Evolutionary conservation across 495 filamentous ascomycete genomes (phyloP).

Genomic region (Neurospora sp.): DNA sequence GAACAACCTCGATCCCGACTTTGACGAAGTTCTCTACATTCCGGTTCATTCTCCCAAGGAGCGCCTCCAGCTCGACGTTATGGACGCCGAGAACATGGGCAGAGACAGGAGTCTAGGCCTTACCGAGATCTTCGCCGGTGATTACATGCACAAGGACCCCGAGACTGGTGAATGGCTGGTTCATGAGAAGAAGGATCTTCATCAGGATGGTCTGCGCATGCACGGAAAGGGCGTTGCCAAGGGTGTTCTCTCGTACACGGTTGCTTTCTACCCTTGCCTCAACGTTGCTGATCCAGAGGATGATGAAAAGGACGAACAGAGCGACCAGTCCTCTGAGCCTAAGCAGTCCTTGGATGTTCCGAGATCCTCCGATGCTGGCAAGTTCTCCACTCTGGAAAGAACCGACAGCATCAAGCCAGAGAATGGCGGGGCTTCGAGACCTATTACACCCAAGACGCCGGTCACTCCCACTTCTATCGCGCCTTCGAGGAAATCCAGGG

Average conservation of each 20-base stretch:
- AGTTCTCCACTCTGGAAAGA: conserved; percentile 24
- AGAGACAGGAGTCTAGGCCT: conserved; percentile 79
- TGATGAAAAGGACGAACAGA: conserved; percentile 53
- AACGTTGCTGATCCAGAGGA: conserved; percentile 88
- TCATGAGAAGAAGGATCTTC: conserved; percentile 59
- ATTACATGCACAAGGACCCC: conserved; percentile 61
- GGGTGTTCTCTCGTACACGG: conserved; percentile 73
- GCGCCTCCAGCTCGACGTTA: conserved; percentile 80
- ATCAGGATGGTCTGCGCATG: conserved; percentile 52
- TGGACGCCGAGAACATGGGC: conserved; percentile 87
- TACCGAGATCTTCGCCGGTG: conserved; percentile 61
- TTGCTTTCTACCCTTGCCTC: conserved; percentile 81
- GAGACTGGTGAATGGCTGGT: conserved; percentile 75
- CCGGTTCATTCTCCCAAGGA: conserved; percentile 83
- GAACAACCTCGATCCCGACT: conserved; percentile 91
- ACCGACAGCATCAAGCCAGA: conserved; percentile 17
- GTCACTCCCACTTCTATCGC: conserved; percentile 20
- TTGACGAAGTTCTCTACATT: conserved; percentile 92
- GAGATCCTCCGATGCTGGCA: conserved; percentile 29
- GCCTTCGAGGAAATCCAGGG: conserved; percentile 44
- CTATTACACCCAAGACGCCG: conserved; percentile 29
- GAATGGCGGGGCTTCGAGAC: conserved; percentile 6
- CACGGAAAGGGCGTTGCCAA: conserved; percentile 59
- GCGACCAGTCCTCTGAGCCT: conserved; percentile 10
- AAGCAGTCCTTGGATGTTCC: conserved; percentile 28